Conservation (phyloP, 2,329 filamentous ascomycete species). For the Alternaria sp. region DNA sequence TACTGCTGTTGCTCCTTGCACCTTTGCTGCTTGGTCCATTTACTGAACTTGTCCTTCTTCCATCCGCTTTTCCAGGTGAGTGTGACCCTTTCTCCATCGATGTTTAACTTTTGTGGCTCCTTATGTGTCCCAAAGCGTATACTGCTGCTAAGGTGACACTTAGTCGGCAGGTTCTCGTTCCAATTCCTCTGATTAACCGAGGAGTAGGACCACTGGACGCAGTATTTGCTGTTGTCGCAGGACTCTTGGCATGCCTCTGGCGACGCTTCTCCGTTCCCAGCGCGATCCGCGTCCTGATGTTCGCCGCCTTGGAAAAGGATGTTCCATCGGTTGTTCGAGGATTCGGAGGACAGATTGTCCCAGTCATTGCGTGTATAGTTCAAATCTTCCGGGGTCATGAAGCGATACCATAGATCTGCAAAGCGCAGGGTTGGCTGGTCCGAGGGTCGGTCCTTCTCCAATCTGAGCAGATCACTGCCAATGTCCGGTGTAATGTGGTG, state of each 20-base stretch:
- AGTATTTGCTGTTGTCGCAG: slow-evolving; percentile 35
- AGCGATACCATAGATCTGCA: slow-evolving; percentile 37
- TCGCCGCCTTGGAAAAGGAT: slow-evolving; percentile 35
- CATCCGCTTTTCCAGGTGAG: slow-evolving; percentile 40
- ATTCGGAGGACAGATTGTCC: slow-evolving; percentile 42
- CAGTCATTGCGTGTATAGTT: slow-evolving; percentile 34
- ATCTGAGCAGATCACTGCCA: slow-evolving; percentile 52
- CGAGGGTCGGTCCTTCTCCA: slow-evolving; percentile 48
- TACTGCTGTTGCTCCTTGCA: slow-evolving; percentile 27
- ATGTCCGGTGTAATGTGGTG: slow-evolving; percentile 56
- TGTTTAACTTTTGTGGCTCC: slow-evolving; percentile 16
- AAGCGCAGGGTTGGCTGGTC: slow-evolving; percentile 30
- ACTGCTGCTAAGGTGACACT: slow-evolving; percentile 42
- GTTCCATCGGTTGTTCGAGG: slow-evolving; percentile 39
- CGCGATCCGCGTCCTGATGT: slow-evolving; percentile 21
- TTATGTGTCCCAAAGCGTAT: slow-evolving; percentile 32
- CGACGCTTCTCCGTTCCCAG: slow-evolving; percentile 29
- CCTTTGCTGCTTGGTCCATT: slow-evolving; percentile 36
- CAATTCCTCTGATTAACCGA: slow-evolving; percentile 31
- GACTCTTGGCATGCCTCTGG: slow-evolving; percentile 37
- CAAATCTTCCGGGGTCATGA: slow-evolving; percentile 37
- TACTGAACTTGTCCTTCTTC: slow-evolving; percentile 35
- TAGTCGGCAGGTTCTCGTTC: slow-evolving; percentile 42
- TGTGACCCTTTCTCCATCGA: slow-evolving; percentile 15
- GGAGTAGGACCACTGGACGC: slow-evolving; percentile 45